phyloP scores from a whole-genome alignment of 2,329 filamentous ascomycete species.

The Ambrosiella beaveri region DNA sequence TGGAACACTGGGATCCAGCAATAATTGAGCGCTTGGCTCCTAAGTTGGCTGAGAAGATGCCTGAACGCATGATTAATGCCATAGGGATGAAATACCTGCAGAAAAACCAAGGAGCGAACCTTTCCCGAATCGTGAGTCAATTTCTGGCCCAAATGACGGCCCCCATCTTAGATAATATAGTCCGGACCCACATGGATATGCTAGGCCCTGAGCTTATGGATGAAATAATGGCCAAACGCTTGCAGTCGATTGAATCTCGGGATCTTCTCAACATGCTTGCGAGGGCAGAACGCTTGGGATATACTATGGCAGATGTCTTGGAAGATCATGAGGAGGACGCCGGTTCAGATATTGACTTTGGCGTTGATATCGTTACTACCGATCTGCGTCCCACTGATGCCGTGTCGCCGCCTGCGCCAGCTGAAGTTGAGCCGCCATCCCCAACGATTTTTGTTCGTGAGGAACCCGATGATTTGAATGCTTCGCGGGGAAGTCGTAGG shows the following conservation, averaged over 20 bases:
- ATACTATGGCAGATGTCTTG: slow-evolving; percentile 17
- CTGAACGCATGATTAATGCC: neutral
- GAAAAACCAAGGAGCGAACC: no score
- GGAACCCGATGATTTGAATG: neutral
- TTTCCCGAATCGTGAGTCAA: no score
- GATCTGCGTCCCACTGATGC: neutral
- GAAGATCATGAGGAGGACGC: slow-evolving; percentile 21
- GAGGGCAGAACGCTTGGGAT: slow-evolving; percentile 38
- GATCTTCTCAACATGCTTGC: slow-evolving; percentile 40
- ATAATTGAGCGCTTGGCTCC: slow-evolving; percentile 31
- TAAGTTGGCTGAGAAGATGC: slow-evolving; percentile 34
- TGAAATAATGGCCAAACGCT: slow-evolving; percentile 31
- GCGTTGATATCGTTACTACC: slow-evolving; percentile 6
- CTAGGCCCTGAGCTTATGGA: slow-evolving; percentile 27
- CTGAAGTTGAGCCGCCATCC: neutral
- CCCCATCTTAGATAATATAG: neutral
- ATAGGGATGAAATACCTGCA: no score
- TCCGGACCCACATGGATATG: neutral
- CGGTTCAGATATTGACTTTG: slow-evolving; percentile 17
- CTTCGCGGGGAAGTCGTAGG: neutral
- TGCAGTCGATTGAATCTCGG: slow-evolving; percentile 36
- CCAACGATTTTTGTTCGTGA: no score
- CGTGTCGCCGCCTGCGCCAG: neutral
- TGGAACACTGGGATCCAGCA: slow-evolving; percentile 16
- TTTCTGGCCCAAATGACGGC: neutral